A percentile compares a stretch with the other conserved stretches of the same genome.
Evolutionary conservation across 345 rosid species (phyloP).

Genomic region (Microthlaspi erraticum): DNA sequence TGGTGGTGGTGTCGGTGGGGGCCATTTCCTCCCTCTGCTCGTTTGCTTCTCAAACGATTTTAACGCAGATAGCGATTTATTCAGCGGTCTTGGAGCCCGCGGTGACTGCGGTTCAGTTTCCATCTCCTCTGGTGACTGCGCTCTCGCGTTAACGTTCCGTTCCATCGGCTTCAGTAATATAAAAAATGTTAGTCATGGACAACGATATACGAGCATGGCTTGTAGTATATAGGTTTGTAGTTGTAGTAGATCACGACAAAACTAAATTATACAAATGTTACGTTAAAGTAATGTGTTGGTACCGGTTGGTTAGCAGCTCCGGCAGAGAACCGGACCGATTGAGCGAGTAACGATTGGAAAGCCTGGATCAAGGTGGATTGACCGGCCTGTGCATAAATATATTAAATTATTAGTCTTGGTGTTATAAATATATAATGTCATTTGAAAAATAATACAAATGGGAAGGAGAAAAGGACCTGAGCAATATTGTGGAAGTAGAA

Average conservation of each 20-base stretch:
- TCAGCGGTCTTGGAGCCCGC: slow-evolving; percentile 31
- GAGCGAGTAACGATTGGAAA: slow-evolving; percentile 58
- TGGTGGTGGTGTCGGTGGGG: slow-evolving; percentile 42
- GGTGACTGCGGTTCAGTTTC: slow-evolving; percentile 31
- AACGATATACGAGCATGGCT: too few relatives aligned
- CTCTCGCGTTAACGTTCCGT: slow-evolving; percentile 31
- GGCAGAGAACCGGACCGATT: slow-evolving; percentile 54
- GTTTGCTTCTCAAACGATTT: slow-evolving; percentile 39
- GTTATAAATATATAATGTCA: not conserved
- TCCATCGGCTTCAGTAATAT: slow-evolving; percentile 11
- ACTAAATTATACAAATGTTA: too few relatives aligned
- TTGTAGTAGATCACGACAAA: too few relatives aligned
- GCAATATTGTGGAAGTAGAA: slow-evolving; percentile 66
- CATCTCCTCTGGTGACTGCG: slow-evolving; percentile 31
- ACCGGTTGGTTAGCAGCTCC: slow-evolving; percentile 48
- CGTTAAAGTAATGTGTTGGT: not conserved
- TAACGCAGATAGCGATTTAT: slow-evolving; percentile 32
- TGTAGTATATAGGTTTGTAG: too few relatives aligned
- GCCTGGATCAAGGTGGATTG: slow-evolving; percentile 61
- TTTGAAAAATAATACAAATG: not conserved
- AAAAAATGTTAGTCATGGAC: too few relatives aligned
- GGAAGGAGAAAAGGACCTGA: not conserved
- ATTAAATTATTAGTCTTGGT: not conserved
- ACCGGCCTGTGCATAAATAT: slow-evolving; percentile 47
- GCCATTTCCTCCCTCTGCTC: slow-evolving; percentile 48